Evolutionary conservation across 768 basidiomycete genomes (phyloP).

Genomic region (Thelephora ganbajun): DNA sequence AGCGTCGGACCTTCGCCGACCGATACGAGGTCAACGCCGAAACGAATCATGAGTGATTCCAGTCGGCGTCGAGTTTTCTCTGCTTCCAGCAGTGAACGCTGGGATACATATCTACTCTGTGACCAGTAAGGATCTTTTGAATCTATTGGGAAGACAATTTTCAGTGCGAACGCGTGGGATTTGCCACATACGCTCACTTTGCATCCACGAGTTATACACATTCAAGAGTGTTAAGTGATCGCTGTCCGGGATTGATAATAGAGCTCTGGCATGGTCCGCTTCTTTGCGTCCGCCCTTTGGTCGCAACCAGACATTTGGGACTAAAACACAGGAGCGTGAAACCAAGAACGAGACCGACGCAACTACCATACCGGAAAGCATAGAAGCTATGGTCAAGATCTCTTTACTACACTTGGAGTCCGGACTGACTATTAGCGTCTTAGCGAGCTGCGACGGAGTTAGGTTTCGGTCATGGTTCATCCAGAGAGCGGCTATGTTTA

Average conservation of each 20-base stretch:
- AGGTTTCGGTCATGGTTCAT: too few species aligned
- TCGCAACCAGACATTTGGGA: conserved; percentile 90
- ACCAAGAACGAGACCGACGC: not conserved
- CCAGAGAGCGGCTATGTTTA: conserved; percentile 15
- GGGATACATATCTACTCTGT: conserved; percentile 80
- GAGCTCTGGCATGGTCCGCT: conserved; percentile 83
- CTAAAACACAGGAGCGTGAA: conserved; percentile 20
- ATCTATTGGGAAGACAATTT: conserved; percentile 26
- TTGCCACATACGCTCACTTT: conserved; percentile 35
- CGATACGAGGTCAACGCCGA: conserved; percentile 56
- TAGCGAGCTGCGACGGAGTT: conserved; percentile 84
- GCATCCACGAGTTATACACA: conserved; percentile 84
- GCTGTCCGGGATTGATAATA: conserved; percentile 85
- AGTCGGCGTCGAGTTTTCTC: conserved; percentile 89
- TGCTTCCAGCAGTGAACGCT: conserved; percentile 73
- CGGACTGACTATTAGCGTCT: conserved; percentile 87
- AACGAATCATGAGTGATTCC: conserved; percentile 83
- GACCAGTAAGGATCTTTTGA: conserved; percentile 76
- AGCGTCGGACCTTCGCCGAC: conserved; percentile 39
- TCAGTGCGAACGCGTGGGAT: not conserved
- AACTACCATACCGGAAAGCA: conserved; percentile 70
- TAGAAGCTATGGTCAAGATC: conserved; percentile 87
- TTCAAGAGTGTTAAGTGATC: conserved; percentile 93
- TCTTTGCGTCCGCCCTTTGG: conserved; percentile 81
- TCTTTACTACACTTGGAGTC: conserved; percentile 96